A percentile compares a stretch with the other conserved stretches of the same genome.
Evolutionary conservation across 78 protist species (phyloP).

Genomic region (Paulinella micropora): DNA sequence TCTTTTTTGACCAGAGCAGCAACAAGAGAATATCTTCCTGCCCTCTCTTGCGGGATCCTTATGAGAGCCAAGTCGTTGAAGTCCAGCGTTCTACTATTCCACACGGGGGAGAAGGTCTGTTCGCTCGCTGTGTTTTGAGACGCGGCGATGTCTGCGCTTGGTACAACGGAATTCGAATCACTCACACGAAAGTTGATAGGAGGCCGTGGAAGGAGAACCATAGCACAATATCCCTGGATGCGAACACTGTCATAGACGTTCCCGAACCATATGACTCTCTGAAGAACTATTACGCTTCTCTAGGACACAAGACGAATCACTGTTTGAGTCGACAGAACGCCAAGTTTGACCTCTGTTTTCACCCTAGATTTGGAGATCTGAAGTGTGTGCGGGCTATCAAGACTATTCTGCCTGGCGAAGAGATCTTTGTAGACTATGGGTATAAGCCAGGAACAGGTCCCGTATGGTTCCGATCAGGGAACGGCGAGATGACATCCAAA

Average conservation of each 20-base stretch:
- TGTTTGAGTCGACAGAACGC: not conserved
- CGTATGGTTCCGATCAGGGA: no score
- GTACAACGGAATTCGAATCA: not conserved
- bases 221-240: not conserved
- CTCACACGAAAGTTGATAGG: not conserved
- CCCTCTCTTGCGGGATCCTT: not conserved
- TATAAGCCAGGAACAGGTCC: no score
- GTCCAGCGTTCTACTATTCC: not conserved
- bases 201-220: not conserved
- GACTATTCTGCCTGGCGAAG: not conserved
- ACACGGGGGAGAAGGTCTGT: not conserved
- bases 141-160: not conserved
- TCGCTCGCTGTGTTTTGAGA: not conserved
- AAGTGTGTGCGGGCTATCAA: not conserved
- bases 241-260: not conserved
- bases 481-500: no score
- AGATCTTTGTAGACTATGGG: not conserved
- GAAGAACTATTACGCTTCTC: not conserved
- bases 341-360: not conserved
- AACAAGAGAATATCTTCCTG: no score
- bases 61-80: not conserved
- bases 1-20: no score
- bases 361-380: not conserved
- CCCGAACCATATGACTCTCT: not conserved
- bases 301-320: not conserved